phyloP scores from a whole-genome alignment of 139 green algal genomes.

The Haematococcus sp. region DNA sequence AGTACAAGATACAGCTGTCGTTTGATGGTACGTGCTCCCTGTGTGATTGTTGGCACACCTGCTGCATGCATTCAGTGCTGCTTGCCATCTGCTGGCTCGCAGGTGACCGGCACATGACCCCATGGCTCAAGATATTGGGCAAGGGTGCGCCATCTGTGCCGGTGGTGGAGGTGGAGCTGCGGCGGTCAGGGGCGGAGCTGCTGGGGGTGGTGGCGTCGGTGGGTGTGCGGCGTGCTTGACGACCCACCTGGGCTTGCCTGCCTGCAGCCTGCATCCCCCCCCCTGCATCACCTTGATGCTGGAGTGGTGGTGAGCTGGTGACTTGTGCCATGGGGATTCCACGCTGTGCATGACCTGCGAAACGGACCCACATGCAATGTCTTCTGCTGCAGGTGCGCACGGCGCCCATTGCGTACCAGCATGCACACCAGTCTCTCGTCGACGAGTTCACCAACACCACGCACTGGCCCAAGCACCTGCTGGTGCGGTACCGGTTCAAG shows the following conservation, averaged over 20 bases:
- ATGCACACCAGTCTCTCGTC: conserved; percentile 41
- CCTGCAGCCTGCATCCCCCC: not conserved
- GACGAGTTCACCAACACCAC: conserved; percentile 57
- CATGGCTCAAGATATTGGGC: conserved; percentile 65
- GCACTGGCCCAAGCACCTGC: conserved; percentile 78
- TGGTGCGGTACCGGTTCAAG: conserved; percentile 60
- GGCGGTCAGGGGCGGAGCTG: conserved; percentile 49
- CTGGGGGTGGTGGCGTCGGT: conserved; percentile 45
- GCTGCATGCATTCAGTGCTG: no score
- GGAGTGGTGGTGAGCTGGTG: not conserved
- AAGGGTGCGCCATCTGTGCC: conserved; percentile 44
- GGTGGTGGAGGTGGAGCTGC: conserved; percentile 56
- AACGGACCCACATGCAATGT: no score
- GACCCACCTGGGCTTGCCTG: no score
- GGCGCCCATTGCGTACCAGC: conserved; percentile 37
- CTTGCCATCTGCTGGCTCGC: no score
- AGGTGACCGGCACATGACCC: conserved; percentile 58
- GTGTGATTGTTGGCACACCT: no score
- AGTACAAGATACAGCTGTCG: conserved; percentile 51
- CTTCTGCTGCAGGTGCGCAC: conserved; percentile 39
- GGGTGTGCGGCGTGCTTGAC: not conserved
- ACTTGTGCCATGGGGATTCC: no score
- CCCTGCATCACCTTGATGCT: not conserved
- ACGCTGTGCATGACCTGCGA: no score
- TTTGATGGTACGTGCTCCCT: conserved; percentile 35